Conservation (phyloP, 768 basidiomycete species). For the Myochromella boudieri region DNA sequence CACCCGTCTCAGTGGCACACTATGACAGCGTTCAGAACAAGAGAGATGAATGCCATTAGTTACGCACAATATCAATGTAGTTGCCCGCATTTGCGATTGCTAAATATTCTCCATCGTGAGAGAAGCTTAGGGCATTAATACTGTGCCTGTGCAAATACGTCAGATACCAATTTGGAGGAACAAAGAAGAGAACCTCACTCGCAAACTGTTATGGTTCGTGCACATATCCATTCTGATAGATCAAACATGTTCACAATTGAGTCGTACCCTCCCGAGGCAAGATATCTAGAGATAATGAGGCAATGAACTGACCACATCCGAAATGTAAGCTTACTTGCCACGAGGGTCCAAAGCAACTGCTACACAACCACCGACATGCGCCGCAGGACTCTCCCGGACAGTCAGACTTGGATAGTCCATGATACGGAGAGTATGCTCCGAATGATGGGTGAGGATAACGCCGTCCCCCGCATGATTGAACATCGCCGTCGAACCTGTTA, state of each 20-base stretch:
- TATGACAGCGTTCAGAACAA: slow-evolving; percentile 24
- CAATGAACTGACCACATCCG: not conserved
- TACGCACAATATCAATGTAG: slow-evolving; percentile 78
- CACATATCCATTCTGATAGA: slow-evolving; percentile 76
- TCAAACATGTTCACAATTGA: slow-evolving; percentile 85
- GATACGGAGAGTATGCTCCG: slow-evolving; percentile 65
- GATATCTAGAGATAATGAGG: slow-evolving; percentile 46
- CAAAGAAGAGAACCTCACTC: slow-evolving; percentile 54
- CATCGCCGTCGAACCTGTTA: slow-evolving; percentile 63
- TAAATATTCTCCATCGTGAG: slow-evolving; percentile 80
- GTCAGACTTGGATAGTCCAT: slow-evolving; percentile 66
- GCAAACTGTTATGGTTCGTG: slow-evolving; percentile 74
- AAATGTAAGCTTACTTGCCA: slow-evolving; percentile 47
- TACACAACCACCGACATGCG: slow-evolving; percentile 80
- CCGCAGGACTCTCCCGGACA: slow-evolving; percentile 60
- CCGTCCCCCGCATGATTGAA: slow-evolving; percentile 79
- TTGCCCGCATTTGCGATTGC: slow-evolving; percentile 71
- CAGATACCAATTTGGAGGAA: not conserved
- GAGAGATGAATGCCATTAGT: not conserved
- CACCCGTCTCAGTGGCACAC: slow-evolving; percentile 79
- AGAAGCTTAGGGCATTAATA: slow-evolving; percentile 76
- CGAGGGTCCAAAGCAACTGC: slow-evolving; percentile 80
- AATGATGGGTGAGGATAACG: slow-evolving; percentile 62
- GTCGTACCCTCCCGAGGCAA: slow-evolving; percentile 79
- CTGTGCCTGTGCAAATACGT: slow-evolving; percentile 48